Evolutionary conservation across 257 asterid genomes (phyloP).

Genomic region (Solanum pimpinellifolium): DNA sequence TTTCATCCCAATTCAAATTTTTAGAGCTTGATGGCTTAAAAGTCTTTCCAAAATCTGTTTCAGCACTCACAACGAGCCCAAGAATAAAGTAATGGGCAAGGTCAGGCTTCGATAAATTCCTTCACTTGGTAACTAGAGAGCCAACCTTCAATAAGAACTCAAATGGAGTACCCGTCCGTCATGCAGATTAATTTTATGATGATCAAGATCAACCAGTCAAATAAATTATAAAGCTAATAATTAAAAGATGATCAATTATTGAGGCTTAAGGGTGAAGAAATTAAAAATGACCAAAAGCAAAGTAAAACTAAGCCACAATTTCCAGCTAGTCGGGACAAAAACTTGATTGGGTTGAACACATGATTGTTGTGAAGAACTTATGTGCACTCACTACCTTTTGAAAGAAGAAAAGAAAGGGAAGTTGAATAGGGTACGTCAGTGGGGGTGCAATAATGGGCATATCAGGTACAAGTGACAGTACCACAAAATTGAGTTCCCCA

Average conservation of each 20-base stretch:
- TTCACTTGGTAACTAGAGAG: neutral
- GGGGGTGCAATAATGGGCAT: slow-evolving; percentile 7
- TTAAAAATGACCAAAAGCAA: neutral
- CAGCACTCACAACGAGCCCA: neutral
- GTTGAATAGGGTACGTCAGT: neutral
- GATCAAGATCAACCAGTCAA: neutral
- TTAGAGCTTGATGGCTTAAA: neutral
- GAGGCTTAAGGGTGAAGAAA: neutral
- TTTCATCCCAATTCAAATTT: neutral
- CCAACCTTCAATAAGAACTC: neutral
- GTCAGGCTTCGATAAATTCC: neutral
- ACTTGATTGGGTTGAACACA: neutral
- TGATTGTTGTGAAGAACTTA: neutral
- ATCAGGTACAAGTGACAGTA: slow-evolving; percentile 7
- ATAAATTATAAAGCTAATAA: neutral
- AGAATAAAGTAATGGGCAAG: neutral
- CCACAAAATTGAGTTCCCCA: slow-evolving; percentile 27
- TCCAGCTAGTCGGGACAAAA: neutral
- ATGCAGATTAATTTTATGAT: neutral
- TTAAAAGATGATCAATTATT: neutral
- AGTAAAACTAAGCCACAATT: neutral
- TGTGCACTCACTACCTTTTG: neutral
- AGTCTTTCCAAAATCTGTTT: neutral
- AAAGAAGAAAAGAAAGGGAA: neutral
- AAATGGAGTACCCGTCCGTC: neutral